Evolutionary conservation across 352 stramenopile genomes (phyloP).

Genomic region (Halophytophthora polymorphica): DNA sequence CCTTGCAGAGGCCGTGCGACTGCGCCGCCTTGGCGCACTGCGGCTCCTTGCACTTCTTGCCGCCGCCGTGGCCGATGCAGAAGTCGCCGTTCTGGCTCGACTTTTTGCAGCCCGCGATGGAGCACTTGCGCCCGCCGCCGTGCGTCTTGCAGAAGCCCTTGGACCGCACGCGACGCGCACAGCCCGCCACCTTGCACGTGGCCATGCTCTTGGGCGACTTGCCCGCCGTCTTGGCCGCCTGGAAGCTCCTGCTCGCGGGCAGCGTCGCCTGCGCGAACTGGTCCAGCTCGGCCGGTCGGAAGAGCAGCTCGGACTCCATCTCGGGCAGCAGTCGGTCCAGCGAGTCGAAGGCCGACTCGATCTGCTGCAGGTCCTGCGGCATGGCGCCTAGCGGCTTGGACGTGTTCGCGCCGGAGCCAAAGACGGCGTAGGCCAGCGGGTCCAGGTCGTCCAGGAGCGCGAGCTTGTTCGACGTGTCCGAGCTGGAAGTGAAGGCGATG

Average conservation of each 20-base stretch:
- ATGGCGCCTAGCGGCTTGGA: constrained; percentile 20
- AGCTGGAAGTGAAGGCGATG: constrained; percentile 45
- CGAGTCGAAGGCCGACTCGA: constrained; percentile 73
- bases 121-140: constrained; percentile 78
- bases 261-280: constrained; percentile 39
- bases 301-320: constrained; percentile 64
- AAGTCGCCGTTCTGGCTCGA: constrained; percentile 85
- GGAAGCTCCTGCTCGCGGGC: constrained; percentile 6
- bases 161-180: constrained; percentile 64
- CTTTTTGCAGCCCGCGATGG: constrained; percentile 84
- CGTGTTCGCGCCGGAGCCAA: constrained; percentile 19
- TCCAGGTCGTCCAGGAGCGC: constrained; percentile 50
- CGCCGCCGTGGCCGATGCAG: constrained; percentile 83
- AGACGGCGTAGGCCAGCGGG: constrained; percentile 61
- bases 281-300: constrained; percentile 34
- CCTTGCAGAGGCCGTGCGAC: constrained; percentile 83
- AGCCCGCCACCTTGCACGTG: constrained; percentile 59
- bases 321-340: constrained; percentile 67
- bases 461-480: constrained; percentile 30
- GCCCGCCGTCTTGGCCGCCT: constrained; percentile 10
- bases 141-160: constrained; percentile 88
- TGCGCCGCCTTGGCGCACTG: constrained; percentile 82
- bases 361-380: constrained; percentile 54
- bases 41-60: constrained; percentile 85
- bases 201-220: constrained; percentile 62